phyloP scores from a whole-genome alignment of 208 protist genomes.

The Blechomonas ayalai region DNA sequence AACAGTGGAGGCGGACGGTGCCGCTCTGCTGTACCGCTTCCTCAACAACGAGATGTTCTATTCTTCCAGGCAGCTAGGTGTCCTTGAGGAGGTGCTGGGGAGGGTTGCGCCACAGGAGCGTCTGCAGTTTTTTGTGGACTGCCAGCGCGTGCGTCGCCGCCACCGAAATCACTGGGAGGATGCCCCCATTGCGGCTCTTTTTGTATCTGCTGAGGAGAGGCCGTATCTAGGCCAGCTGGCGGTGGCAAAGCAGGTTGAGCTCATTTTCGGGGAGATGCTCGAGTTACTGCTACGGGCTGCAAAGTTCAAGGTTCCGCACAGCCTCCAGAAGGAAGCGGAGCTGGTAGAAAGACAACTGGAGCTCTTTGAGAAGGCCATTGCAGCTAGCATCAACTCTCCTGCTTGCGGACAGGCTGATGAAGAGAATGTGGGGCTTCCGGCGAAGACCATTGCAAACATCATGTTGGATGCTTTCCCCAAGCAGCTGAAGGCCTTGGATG shows the following conservation, averaged over 20 bases:
- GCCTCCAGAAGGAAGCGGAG: constrained; percentile 13
- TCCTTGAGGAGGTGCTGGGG: constrained; percentile 43
- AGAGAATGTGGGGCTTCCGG: constrained; percentile 10
- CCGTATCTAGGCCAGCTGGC: constrained; percentile 32
- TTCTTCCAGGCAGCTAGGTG: constrained; percentile 34
- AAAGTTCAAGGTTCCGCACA: constrained; percentile 7
- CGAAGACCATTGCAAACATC: constrained; percentile 10
- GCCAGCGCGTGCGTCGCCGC: constrained; percentile 52
- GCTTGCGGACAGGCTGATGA: too few species aligned
- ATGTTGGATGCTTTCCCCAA: constrained; percentile 18
- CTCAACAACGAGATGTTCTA: constrained; percentile 88
- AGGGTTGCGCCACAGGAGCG: constrained; percentile 26
- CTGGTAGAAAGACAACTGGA: constrained; percentile 18
- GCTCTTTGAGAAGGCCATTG: constrained; percentile 20
- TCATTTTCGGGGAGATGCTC: constrained; percentile 23
- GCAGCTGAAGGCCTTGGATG: constrained; percentile 18
- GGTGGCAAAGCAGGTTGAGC: constrained; percentile 18
- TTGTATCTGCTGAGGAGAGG: constrained; percentile 22
- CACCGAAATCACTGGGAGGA: constrained; percentile 74
- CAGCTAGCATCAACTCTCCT: constrained; percentile 4
- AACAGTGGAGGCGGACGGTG: constrained; percentile 10
- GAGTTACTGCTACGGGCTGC: constrained; percentile 6
- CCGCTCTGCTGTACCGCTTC: constrained; percentile 61
- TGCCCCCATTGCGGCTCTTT: constrained; percentile 62
- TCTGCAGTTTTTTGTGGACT: constrained; percentile 62